Percentiles rank a stretch among this genome's conserved stretches.
Conservation (phyloP, 495 filamentous ascomycete species). For the Penicillium simplicissimum region DNA sequence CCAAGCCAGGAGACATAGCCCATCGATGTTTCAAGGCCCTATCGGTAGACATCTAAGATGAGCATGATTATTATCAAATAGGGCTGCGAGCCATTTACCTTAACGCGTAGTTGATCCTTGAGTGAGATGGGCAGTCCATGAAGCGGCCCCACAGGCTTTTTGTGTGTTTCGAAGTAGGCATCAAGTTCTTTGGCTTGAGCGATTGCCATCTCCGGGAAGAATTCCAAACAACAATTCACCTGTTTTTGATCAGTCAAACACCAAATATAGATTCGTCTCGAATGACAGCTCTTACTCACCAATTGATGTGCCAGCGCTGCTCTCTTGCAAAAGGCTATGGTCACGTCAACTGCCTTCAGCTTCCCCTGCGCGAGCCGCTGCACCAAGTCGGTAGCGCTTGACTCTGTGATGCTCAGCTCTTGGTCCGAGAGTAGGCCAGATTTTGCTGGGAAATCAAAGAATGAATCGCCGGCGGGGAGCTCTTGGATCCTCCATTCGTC, state of each 20-base stretch:
- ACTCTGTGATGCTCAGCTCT: slow-evolving; percentile 14
- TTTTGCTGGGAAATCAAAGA: slow-evolving; percentile 7
- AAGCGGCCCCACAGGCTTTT: slow-evolving; percentile 51
- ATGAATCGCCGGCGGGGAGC: slow-evolving; percentile 3
- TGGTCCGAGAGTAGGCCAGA: slow-evolving; percentile 10
- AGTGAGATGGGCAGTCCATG: slow-evolving; percentile 62
- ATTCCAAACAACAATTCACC: slow-evolving; percentile 56
- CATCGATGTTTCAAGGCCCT: slow-evolving; percentile 29
- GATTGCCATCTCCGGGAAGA: slow-evolving; percentile 56
- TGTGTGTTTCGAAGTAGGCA: slow-evolving; percentile 41
- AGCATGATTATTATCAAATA: neutral
- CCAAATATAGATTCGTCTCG: neutral
- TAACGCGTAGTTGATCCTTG: slow-evolving; percentile 66
- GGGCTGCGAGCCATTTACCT: neutral
- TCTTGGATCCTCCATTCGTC: slow-evolving; percentile 14
- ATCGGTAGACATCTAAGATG: neutral
- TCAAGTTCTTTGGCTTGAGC: slow-evolving; percentile 58
- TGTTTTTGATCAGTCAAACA: neutral
- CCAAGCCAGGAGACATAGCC: slow-evolving; percentile 19
- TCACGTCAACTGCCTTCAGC: slow-evolving; percentile 35
- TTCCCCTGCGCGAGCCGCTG: slow-evolving; percentile 9
- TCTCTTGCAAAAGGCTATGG: slow-evolving; percentile 24
- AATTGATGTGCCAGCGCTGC: slow-evolving; percentile 20
- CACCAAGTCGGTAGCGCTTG: slow-evolving; percentile 10
- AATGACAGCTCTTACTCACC: slow-evolving; percentile 1